Evolutionary conservation across 176 grass and related monocot species (phyloP).

Genomic region (Oryza glumipatula): DNA sequence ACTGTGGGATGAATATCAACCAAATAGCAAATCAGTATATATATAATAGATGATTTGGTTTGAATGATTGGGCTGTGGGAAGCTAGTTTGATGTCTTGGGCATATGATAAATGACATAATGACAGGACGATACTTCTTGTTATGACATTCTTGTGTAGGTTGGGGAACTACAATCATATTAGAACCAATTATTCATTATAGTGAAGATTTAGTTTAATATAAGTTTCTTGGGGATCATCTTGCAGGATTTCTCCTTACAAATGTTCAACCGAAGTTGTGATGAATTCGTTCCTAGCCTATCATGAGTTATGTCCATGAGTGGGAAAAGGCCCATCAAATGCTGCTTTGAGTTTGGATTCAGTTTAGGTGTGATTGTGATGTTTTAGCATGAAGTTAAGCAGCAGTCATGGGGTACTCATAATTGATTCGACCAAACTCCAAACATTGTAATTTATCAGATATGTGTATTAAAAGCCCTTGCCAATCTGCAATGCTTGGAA

Average conservation of each 20-base stretch:
- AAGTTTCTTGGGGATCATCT: slow-evolving; percentile 41
- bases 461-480: not conserved
- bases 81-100: not conserved
- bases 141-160: not conserved
- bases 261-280: slow-evolving; percentile 52
- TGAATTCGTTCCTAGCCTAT: slow-evolving; percentile 46
- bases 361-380: not conserved
- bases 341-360: not conserved
- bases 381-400: not conserved
- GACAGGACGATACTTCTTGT: not conserved
- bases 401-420: not conserved
- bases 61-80: not conserved
- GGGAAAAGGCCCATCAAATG: not conserved
- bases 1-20: not conserved
- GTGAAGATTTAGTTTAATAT: slow-evolving; percentile 31
- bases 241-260: slow-evolving; percentile 73
- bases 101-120: not conserved
- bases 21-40: not conserved
- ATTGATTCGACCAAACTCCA: not conserved
- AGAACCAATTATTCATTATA: slow-evolving; percentile 29
- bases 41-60: not conserved
- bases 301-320: slow-evolving; percentile 1
- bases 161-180: slow-evolving; percentile 6
- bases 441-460: not conserved
- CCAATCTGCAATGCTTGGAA: not conserved